Percentiles rank a stretch among this genome's conserved stretches.
These are phyloP conservation scores for Ceratobasidium sp. DNA, from an alignment of 1,284 basidiomycete genomes.

Conservation along the genomic window DNA sequence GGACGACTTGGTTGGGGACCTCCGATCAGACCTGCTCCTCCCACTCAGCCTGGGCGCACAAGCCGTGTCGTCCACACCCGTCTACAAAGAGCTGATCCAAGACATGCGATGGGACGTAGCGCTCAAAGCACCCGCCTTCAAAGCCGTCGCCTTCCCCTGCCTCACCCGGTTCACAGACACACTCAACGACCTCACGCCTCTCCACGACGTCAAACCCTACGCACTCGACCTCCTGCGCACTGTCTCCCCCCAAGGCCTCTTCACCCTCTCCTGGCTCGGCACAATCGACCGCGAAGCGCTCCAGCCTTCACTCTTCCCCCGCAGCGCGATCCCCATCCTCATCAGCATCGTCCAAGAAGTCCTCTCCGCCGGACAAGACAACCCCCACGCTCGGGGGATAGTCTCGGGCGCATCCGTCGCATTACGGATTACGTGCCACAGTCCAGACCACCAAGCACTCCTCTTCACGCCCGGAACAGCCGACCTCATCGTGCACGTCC, in stretches of 20 bases:
- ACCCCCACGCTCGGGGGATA: conserved; percentile 36
- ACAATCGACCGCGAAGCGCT: conserved; percentile 25
- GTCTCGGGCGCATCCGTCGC: conserved; percentile 23
- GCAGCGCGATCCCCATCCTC: conserved; percentile 22
- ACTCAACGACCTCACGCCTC: conserved; percentile 19
- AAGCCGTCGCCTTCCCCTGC: conserved; percentile 31
- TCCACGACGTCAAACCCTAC: conserved; percentile 9
- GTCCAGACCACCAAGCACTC: conserved; percentile 23
- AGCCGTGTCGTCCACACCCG: conserved; percentile 9
- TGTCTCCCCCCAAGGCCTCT: conserved; percentile 23
- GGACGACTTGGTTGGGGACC: conserved; percentile 12
- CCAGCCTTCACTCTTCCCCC: conserved; percentile 18
- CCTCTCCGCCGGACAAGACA: conserved; percentile 28
- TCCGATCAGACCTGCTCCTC: conserved; percentile 23
- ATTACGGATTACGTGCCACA: conserved; percentile 21
- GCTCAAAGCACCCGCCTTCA: conserved; percentile 33
- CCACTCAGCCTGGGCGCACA: conserved; percentile 29
- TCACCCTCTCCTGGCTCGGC: conserved; percentile 27
- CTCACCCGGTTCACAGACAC: conserved; percentile 33
- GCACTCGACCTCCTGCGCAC: conserved; percentile 17
- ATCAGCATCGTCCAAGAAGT: conserved; percentile 22
- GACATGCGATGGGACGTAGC: conserved; percentile 40
- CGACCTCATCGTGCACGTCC: conserved; percentile 16
- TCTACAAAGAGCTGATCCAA: conserved; percentile 38
- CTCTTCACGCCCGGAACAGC: conserved; percentile 26